Evolutionary conservation across 768 basidiomycete genomes (phyloP), one percentile per base, ranked within the genome.

Genomic region (Daedaleopsis sinensis): DNA sequence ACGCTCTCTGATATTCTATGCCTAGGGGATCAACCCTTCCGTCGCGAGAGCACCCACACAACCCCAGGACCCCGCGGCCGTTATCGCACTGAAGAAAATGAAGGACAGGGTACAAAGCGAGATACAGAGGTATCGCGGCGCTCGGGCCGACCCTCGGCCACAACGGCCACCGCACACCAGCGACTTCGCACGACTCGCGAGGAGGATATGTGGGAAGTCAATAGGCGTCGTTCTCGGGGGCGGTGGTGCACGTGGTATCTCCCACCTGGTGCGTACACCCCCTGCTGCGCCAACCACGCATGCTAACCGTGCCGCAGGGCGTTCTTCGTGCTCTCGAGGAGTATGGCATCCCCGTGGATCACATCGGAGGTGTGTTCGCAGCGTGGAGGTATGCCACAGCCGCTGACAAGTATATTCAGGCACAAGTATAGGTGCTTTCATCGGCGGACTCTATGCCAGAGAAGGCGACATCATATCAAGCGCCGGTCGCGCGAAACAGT

Each of bases 171-270:
- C 90, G 5, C 88, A 94, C 71, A 85, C 84, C 64, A 94, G 90
- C 65, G 97, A 99, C 72, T 98, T 98, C 72, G 89, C 94, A 10
- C 82, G 97, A 21, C 77, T 99, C 42, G 97, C 97, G 1, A 79
- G 97, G 58, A 78, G 95, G 52, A 84, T 98, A 39, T 97, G 95
- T 70, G 97, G 96, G 15, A 92, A 88, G 68, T 93, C 92, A 9
- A 91, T 98, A 60, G 97, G 96, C 1, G 77, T 99, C 47, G 95
- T 98, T 8, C 83, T 99, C 1, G 97, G 97, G 19, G 97, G 97
- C 7, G 97, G 97, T n/a, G 97, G 97, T 18, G 97, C 96, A 16
- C 84, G 97, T 44, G 97, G 90, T n/a, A 79, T 91, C 47, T 83
- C 88, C 0, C 90, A 92, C 71, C 74, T 91, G 48, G 84, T 86